Percentiles rank a stretch among this genome's conserved stretches.
Evolutionary conservation across 139 green algal genomes (phyloP).

Genomic region (Deuterostichococcus epilithicus): DNA sequence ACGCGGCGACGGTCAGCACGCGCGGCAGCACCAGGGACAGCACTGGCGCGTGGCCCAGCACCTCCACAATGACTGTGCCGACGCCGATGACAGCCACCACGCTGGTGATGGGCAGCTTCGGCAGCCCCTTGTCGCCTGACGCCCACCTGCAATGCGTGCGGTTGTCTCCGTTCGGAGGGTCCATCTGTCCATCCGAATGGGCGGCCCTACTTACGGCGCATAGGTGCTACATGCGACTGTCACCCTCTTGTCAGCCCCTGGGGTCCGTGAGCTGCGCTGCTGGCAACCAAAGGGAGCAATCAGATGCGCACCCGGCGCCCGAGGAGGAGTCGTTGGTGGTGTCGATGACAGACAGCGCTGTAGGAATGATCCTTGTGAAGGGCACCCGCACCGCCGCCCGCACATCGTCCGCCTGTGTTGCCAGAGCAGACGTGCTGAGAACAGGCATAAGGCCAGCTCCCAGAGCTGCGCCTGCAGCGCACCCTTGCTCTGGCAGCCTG

Average conservation of each 20-base stretch:
- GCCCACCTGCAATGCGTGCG: background rate
- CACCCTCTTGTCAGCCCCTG: background rate
- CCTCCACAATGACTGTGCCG: slow-evolving; percentile 59
- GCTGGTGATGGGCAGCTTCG: slow-evolving; percentile 65
- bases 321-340: slow-evolving; percentile 45
- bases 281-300: too few relatives aligned
- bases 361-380: slow-evolving; percentile 63
- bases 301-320: slow-evolving; percentile 57
- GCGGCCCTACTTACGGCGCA: too few relatives aligned
- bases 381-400: slow-evolving; percentile 54
- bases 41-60: slow-evolving; percentile 54
- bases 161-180: too few relatives aligned
- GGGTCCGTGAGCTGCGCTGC: slow-evolving; percentile 37
- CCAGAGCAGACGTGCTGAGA: too few relatives aligned
- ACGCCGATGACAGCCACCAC: slow-evolving; percentile 66
- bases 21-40: slow-evolving; percentile 60
- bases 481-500: too few relatives aligned
- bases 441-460: too few relatives aligned
- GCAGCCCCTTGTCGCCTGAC: slow-evolving; percentile 25
- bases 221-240: too few relatives aligned
- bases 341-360: slow-evolving; percentile 55
- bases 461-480: too few relatives aligned
- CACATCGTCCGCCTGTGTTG: slow-evolving; percentile 33
- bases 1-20: slow-evolving; percentile 50
- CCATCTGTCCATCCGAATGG: too few relatives aligned